phyloP scores from a whole-genome alignment of 139 green algal species.

The Coccomyxa sp. region DNA sequence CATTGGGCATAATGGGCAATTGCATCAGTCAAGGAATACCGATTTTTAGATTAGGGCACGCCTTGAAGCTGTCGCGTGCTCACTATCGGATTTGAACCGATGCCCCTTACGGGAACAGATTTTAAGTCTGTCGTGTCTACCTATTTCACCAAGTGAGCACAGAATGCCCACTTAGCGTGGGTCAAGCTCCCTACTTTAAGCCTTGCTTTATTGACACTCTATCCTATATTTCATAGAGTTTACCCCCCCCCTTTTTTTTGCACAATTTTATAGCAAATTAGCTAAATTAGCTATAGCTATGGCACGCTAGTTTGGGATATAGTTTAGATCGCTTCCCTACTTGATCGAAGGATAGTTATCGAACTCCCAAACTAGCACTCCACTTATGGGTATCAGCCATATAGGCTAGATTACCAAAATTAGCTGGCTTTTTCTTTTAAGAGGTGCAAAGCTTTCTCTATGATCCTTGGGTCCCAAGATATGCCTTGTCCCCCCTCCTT shows the following conservation, averaged over 20 bases:
- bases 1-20: no score
- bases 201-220: neutral
- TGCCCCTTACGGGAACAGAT: conserved; percentile 26
- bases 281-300: no score
- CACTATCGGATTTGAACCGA: conserved; percentile 9
- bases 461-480: conserved; percentile 9
- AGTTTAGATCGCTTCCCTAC: neutral
- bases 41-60: no score
- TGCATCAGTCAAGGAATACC: no score
- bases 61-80: neutral
- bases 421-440: neutral
- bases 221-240: no score
- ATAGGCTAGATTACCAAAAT: neutral
- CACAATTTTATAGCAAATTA: no score
- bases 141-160: conserved; percentile 22
- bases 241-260: no score
- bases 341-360: neutral
- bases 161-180: neutral
- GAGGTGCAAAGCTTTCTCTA: conserved; percentile 5
- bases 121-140: conserved; percentile 32
- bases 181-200: neutral
- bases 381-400: neutral
- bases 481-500: neutral
- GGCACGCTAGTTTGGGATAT: no score
- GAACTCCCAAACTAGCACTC: no score